Evolutionary conservation across 495 filamentous ascomycete genomes (phyloP).

Genomic region (Evernia prunastri): DNA sequence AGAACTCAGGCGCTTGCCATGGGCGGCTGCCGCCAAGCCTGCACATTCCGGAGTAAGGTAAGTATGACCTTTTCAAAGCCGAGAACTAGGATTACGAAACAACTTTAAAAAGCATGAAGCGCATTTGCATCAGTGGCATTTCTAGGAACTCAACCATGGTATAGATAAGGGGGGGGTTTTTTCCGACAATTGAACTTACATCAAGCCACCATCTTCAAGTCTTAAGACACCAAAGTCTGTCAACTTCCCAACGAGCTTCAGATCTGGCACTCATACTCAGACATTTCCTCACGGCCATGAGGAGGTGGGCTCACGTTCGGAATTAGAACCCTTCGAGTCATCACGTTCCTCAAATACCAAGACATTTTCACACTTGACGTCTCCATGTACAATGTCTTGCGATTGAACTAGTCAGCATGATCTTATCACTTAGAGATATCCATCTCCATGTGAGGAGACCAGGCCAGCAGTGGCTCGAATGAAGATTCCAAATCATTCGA

Average conservation of each 20-base stretch:
- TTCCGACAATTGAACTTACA: too few relatives aligned
- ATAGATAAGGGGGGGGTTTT: too few relatives aligned
- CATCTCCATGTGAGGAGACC: neutral
- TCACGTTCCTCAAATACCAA: constrained; percentile 26
- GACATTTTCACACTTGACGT: constrained; percentile 32
- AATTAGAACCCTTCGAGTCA: neutral
- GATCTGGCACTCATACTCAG: constrained; percentile 7
- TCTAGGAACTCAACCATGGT: too few relatives aligned
- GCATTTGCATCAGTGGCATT: too few relatives aligned
- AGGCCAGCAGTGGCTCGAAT: neutral
- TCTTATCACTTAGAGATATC: neutral
- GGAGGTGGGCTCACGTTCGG: neutral
- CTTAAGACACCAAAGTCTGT: constrained; percentile 28
- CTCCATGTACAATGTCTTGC: constrained; percentile 29
- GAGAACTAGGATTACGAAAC: too few relatives aligned
- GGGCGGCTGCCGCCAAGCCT: constrained; percentile 28
- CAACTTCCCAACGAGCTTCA: constrained; percentile 25
- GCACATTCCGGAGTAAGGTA: too few relatives aligned
- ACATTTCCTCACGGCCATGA: neutral
- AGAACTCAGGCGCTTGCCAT: constrained; percentile 31
- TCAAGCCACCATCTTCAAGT: constrained; percentile 16
- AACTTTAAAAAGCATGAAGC: too few relatives aligned
- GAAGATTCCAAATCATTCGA: neutral
- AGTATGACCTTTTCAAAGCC: too few relatives aligned
- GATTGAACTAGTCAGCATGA: neutral